These are phyloP conservation scores for Pestalotiopsis sp. DNA, from an alignment of 2,329 filamentous ascomycete genomes.

Conservation along the genomic window DNA sequence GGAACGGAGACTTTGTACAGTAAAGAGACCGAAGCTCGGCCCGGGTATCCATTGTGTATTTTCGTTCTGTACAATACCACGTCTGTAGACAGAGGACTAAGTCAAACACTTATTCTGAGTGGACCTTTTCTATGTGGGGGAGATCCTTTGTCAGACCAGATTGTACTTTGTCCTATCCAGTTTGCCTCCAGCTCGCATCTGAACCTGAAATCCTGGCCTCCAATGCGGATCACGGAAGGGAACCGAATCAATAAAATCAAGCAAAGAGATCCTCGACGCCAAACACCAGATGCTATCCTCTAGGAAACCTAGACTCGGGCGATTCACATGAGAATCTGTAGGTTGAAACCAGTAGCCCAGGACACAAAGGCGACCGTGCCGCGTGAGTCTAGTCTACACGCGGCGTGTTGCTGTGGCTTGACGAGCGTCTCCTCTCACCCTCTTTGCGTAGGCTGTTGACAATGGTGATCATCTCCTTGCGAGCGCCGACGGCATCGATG, in stretches of 20 bases:
- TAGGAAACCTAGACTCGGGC: not conserved
- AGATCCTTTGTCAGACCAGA: too few species aligned
- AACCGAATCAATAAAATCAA: too few species aligned
- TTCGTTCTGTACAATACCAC: not conserved
- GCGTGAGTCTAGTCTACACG: conserved; percentile 42
- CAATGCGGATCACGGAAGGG: too few species aligned
- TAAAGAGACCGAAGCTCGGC: not conserved
- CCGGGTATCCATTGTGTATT: not conserved
- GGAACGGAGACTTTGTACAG: not conserved
- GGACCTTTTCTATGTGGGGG: too few species aligned
- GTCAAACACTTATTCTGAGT: too few species aligned
- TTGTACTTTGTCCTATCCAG: too few species aligned
- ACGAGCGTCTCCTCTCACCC: conserved; percentile 71
- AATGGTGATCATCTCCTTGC: conserved; percentile 89
- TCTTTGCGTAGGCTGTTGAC: conserved; percentile 88
- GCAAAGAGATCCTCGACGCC: not conserved
- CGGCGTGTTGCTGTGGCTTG: conserved; percentile 41
- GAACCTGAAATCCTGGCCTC: too few species aligned
- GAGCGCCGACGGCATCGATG: conserved; percentile 77
- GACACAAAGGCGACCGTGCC: not conserved
- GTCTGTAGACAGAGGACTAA: not conserved
- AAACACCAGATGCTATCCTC: not conserved
- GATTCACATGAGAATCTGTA: not conserved
- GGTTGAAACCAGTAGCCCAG: too few species aligned
- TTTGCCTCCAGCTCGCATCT: too few species aligned